Conservation (phyloP, 768 basidiomycete species). For the Hygrophorus pudorinus region DNA sequence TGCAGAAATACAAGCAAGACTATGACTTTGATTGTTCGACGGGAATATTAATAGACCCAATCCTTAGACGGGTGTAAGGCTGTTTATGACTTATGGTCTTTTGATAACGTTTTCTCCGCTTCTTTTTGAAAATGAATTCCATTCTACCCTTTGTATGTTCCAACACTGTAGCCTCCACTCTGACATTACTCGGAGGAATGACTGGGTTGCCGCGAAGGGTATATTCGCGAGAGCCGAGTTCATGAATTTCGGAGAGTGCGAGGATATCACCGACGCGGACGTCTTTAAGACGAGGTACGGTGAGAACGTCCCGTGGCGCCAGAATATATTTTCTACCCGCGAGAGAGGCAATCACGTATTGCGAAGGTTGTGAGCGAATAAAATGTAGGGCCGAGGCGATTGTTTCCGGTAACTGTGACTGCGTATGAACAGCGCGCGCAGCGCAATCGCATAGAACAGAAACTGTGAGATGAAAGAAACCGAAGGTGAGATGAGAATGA, state of each 20-base stretch:
- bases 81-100: conserved; percentile 92
- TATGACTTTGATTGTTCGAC: conserved; percentile 7
- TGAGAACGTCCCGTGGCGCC: conserved; percentile 84
- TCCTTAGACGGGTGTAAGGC: conserved; percentile 88
- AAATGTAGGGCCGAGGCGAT: conserved; percentile 62
- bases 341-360: conserved; percentile 86
- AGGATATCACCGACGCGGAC: conserved; percentile 81
- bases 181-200: conserved; percentile 56
- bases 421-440: too few relatives aligned
- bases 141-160: conserved; percentile 95
- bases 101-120: conserved; percentile 96
- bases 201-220: conserved; percentile 74
- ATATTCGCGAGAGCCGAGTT: conserved; percentile 93
- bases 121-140: conserved; percentile 92
- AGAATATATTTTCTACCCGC: conserved; percentile 85
- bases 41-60: conserved; percentile 63
- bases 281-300: conserved; percentile 83
- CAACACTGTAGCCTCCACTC: conserved; percentile 82
- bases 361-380: conserved; percentile 83
- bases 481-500: too few relatives aligned
- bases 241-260: conserved; percentile 76
- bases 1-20: conserved; percentile 1
- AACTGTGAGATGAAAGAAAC: too few relatives aligned
- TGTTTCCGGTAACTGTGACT: too few relatives aligned
- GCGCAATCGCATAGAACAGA: too few relatives aligned